These are phyloP conservation scores for Pelargonium australe DNA, from an alignment of 441 rosid genomes.

Conservation along the genomic window DNA sequence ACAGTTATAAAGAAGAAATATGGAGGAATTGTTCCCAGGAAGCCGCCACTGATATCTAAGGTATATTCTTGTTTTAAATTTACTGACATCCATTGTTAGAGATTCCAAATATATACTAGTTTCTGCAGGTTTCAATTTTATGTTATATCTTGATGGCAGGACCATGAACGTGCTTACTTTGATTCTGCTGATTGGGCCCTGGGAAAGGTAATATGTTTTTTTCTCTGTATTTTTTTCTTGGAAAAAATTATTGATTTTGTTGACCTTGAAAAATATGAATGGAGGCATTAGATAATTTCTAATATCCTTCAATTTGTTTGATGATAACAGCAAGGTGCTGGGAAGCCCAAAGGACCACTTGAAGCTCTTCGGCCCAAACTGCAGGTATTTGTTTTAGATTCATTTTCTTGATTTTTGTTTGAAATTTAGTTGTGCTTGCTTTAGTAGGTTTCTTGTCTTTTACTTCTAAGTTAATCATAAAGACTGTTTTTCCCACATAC, in stretches of 20 bases:
- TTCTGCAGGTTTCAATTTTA: constrained; percentile 13
- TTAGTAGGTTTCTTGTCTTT: neutral
- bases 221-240: constrained; percentile 11
- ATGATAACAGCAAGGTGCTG: constrained; percentile 86
- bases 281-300: constrained; percentile 9
- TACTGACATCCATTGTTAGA: neutral
- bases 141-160: constrained; percentile 41
- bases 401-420: neutral
- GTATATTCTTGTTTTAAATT: constrained; percentile 27
- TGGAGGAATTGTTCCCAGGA: constrained; percentile 92
- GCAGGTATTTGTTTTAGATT: constrained; percentile 45
- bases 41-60: constrained; percentile 97
- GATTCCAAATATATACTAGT: constrained; percentile 5
- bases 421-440: neutral
- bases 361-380: constrained; percentile 98
- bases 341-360: constrained; percentile 97
- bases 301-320: constrained; percentile 3
- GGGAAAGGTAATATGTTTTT: constrained; percentile 71
- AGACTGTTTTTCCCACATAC: neutral
- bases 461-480: neutral
- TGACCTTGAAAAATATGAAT: neutral
- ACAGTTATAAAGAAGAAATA: constrained; percentile 71
- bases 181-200: constrained; percentile 99
- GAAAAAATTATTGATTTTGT: neutral
- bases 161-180: constrained; percentile 94